Evolutionary conservation across 1,139 yeast genomes (phyloP), one percentile per base, ranked within the genome.

Genomic region (Saccharomyces hybrid): DNA sequence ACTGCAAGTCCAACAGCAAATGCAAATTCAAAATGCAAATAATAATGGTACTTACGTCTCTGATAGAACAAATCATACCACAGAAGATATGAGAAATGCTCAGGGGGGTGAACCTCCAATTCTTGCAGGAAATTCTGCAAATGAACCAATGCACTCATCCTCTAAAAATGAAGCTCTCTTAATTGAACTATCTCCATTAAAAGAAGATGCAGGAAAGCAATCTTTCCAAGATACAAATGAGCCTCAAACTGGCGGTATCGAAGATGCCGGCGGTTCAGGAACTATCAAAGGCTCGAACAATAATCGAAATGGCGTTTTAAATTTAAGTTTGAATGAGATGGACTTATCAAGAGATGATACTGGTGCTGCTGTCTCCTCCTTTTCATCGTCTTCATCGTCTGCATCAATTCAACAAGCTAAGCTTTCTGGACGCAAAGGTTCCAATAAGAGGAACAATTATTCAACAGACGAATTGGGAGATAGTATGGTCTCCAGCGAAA

Each of bases 401-500:
- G 11, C 25, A 14, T 38, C 44, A 16, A 19, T 19, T 38, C 44
- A 38, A 38, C 44, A 23, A 19, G 44, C 47, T 58, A 16, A 57
- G 55, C 34, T 51, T 55, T 16, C 56, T 58, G 29, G 59, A 55
- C 29, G 49, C 51, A n/a, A 47, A 42, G 28, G 55, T 54, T 31
- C 50, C 46, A 31, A 47, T 53, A 25, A 53, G 50, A 38, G 25
- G 8, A 38, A 38, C n/a, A 38, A 38, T 13, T 38, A 16, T 28
- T 38, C 52, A 6, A 51, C 60, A 19, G 58, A 58, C 14, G 60
- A 50, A 3, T 26, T 55, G 44, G 55, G 58, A 25, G 57, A 57
- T 49, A 57, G 58, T 38, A 51, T 57, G 11, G 55, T 64, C 2
- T 65, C 70, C 2, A 66, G 65, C 27, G 69, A 67, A 49, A 67